These are phyloP conservation scores for Coemansia aciculifera DNA, from an alignment of 192 early-diverging fungal genomes.

Conservation along the genomic window DNA sequence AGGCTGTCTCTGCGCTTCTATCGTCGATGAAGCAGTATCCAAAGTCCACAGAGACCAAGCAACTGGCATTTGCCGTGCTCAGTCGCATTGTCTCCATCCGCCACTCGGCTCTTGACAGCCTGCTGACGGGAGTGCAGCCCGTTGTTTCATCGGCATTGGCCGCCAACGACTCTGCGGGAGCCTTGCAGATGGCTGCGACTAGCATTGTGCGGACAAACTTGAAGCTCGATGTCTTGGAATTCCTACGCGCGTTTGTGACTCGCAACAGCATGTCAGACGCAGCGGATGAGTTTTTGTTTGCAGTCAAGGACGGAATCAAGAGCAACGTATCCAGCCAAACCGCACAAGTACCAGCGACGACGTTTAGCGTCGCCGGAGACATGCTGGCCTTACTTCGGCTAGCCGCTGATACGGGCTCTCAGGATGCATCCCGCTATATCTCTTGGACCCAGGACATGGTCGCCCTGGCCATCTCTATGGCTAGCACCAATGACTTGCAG, in stretches of 20 bases:
- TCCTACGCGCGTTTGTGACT: constrained; percentile 23
- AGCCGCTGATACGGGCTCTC: constrained; percentile 8
- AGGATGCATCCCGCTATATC: constrained; percentile 19
- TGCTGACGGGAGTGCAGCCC: constrained; percentile 15
- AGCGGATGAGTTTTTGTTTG: constrained; percentile 22
- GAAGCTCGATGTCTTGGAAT: constrained; percentile 44
- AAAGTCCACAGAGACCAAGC: constrained; percentile 46
- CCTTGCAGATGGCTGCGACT: constrained; percentile 33
- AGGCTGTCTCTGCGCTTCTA: constrained; percentile 22
- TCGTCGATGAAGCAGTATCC: constrained; percentile 33
- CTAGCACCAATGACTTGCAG: constrained; percentile 15
- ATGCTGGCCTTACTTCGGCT: constrained; percentile 24
- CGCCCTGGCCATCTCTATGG: background rate
- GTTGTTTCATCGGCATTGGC: constrained; percentile 25
- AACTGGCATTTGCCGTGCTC: constrained; percentile 45
- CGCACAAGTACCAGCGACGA: constrained; percentile 26
- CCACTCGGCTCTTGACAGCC: constrained; percentile 20
- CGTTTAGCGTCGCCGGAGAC: constrained; percentile 15
- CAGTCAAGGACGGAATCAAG: constrained; percentile 18
- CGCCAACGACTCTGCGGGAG: constrained; percentile 30
- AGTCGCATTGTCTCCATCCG: constrained; percentile 18
- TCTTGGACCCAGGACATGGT: constrained; percentile 28
- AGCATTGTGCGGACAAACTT: constrained; percentile 42
- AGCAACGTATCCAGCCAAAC: constrained; percentile 27
- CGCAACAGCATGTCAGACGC: constrained; percentile 14